These are phyloP conservation scores for Hemileccinum rubropunctum DNA, from an alignment of 768 basidiomycete species.

Conservation along the genomic window DNA sequence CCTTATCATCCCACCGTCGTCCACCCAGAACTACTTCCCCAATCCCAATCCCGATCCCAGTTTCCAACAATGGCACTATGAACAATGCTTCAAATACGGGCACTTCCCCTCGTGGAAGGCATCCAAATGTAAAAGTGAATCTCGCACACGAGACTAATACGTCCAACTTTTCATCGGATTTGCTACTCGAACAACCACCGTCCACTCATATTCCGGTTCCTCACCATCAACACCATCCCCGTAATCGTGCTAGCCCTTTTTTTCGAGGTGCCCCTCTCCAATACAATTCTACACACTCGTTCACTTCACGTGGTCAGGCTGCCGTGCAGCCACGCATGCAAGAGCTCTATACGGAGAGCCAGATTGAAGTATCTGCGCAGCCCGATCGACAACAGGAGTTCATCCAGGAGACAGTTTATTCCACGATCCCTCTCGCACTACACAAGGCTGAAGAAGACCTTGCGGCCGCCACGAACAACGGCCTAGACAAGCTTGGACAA, in stretches of 20 bases:
- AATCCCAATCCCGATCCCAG: slow-evolving; percentile 47
- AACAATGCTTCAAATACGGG: slow-evolving; percentile 35
- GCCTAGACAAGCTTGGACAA: slow-evolving; percentile 20
- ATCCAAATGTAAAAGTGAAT: slow-evolving; percentile 30
- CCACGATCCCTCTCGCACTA: slow-evolving; percentile 59
- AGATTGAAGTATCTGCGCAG: slow-evolving; percentile 29
- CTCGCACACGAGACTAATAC: slow-evolving; percentile 24
- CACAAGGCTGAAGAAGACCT: slow-evolving; percentile 33
- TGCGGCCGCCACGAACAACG: slow-evolving; percentile 11
- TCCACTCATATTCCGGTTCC: slow-evolving; percentile 42
- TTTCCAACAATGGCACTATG: slow-evolving; percentile 36
- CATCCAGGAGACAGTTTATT: slow-evolving; percentile 56
- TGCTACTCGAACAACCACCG: slow-evolving; percentile 41
- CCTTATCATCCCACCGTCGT: slow-evolving; percentile 41
- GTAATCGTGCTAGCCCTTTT: slow-evolving; percentile 32
- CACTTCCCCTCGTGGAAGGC: slow-evolving; percentile 35
- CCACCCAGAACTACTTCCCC: slow-evolving; percentile 43
- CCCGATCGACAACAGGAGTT: slow-evolving; percentile 39
- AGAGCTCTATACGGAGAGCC: slow-evolving; percentile 41
- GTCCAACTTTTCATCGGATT: slow-evolving; percentile 36
- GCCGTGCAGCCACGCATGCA: slow-evolving; percentile 42
- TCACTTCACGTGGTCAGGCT: slow-evolving; percentile 34
- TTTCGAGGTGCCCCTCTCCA: slow-evolving; percentile 35
- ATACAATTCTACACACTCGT: slow-evolving; percentile 45
- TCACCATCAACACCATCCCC: slow-evolving; percentile 28